Percentiles rank a stretch among this genome's conserved stretches.
Conservation (phyloP, 495 filamentous ascomycete species). For the Pseudomonodictys pantanalensis region DNA sequence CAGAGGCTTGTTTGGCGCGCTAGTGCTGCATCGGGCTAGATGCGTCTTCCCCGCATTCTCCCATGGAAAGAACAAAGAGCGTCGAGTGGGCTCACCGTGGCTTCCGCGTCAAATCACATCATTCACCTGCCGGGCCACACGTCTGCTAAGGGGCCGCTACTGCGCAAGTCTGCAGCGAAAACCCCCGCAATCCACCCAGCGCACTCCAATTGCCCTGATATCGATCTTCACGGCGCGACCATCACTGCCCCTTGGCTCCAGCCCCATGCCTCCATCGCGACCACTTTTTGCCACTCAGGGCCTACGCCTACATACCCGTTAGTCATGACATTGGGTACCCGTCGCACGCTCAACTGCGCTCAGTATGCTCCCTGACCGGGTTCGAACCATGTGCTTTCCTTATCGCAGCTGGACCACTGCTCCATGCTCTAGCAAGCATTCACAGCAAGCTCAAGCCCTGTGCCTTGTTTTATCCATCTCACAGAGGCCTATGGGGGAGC, state of each 20-base stretch:
- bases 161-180: neutral
- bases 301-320: neutral
- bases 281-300: neutral
- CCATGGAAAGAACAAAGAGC: conserved; percentile 1
- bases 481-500: no score
- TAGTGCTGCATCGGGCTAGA: conserved; percentile 16
- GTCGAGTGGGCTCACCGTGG: no score
- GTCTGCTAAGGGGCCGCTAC: neutral
- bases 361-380: no score
- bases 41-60: conserved; percentile 26
- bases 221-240: no score
- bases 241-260: neutral
- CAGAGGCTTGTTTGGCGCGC: neutral
- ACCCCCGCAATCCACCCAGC: no score
- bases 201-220: no score
- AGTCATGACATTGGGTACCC: neutral
- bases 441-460: no score
- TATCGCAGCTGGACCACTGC: no score
- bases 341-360: no score
- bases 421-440: no score
- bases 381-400: no score
- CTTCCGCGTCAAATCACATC: neutral
- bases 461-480: no score
- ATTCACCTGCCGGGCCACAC: neutral
- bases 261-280: neutral